Conservation (phyloP, 2,329 filamentous ascomycete genomes). For the Talaromyces sp. region DNA sequence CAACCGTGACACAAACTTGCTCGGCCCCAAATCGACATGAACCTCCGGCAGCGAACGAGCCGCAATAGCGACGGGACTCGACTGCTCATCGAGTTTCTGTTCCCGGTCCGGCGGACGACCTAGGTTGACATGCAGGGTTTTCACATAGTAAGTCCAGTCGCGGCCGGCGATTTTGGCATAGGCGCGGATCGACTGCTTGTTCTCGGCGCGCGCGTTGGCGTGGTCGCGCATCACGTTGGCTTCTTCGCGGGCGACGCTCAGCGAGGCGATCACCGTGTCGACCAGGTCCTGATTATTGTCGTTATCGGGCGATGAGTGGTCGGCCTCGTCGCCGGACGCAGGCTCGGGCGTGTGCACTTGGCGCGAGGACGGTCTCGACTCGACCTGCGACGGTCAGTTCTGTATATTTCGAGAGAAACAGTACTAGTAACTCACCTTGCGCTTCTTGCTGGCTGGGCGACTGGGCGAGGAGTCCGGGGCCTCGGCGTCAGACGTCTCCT, state of each 20-base stretch:
- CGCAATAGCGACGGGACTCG: constrained; percentile 40
- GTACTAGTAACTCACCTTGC: constrained; percentile 35
- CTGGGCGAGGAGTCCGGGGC: constrained; percentile 43
- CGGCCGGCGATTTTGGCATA: constrained; percentile 47
- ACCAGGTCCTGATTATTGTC: constrained; percentile 40
- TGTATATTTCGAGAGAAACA: no score
- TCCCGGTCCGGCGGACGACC: constrained; percentile 44
- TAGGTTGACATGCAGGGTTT: constrained; percentile 44
- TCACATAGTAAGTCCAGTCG: constrained; percentile 49
- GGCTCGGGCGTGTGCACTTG: constrained; percentile 29
- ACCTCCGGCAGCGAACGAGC: constrained; percentile 47
- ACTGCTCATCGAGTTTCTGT: constrained; percentile 36
- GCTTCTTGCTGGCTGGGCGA: constrained; percentile 42
- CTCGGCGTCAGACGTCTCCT: constrained; percentile 41
- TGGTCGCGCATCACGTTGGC: constrained; percentile 40
- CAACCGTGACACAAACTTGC: constrained; percentile 71
- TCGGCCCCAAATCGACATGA: constrained; percentile 83
- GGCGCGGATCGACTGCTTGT: constrained; percentile 42
- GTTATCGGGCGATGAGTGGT: constrained; percentile 37
- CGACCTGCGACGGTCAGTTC: constrained; percentile 20
- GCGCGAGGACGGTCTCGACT: constrained; percentile 23
- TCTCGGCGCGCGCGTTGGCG: constrained; percentile 40
- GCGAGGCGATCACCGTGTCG: constrained; percentile 43
- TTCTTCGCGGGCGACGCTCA: constrained; percentile 38
- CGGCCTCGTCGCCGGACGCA: constrained; percentile 32